Evolutionary conservation across 2,329 filamentous ascomycete genomes (phyloP).

Genomic region (Colletotrichum filicis): DNA sequence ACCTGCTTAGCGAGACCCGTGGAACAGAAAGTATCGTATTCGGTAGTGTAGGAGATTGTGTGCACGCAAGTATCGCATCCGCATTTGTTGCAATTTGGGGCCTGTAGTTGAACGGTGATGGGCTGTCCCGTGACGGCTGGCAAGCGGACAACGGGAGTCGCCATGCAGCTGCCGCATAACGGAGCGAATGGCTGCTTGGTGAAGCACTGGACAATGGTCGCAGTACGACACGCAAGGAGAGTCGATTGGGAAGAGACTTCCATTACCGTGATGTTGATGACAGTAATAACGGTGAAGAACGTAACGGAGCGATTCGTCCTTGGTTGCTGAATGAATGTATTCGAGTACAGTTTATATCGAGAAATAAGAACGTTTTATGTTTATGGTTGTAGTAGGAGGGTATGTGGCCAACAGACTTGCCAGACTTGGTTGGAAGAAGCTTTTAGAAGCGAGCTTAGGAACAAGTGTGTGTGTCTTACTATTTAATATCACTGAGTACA

Average conservation of each 20-base stretch:
- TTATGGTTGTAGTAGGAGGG: too few relatives aligned
- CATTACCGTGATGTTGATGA: too few relatives aligned
- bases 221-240: background rate
- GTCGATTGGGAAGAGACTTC: background rate
- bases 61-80: background rate
- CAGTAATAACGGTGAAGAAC: accelerated
- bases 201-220: background rate
- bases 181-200: background rate
- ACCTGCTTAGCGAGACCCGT: background rate
- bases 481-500: too few relatives aligned
- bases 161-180: background rate
- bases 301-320: too few relatives aligned
- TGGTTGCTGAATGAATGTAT: too few relatives aligned
- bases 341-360: too few relatives aligned
- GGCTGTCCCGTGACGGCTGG: background rate
- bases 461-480: too few relatives aligned
- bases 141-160: background rate
- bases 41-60: background rate
- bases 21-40: conserved; percentile 4
- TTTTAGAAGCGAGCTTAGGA: too few relatives aligned
- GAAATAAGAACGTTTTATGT: too few relatives aligned
- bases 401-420: too few relatives aligned
- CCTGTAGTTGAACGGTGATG: background rate
- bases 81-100: background rate
- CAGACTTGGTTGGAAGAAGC: too few relatives aligned